Percentiles rank a stretch among this genome's conserved stretches.
phyloP scores from a whole-genome alignment of 805 yeast genomes.

The Yarrowia phangngaensis region DNA sequence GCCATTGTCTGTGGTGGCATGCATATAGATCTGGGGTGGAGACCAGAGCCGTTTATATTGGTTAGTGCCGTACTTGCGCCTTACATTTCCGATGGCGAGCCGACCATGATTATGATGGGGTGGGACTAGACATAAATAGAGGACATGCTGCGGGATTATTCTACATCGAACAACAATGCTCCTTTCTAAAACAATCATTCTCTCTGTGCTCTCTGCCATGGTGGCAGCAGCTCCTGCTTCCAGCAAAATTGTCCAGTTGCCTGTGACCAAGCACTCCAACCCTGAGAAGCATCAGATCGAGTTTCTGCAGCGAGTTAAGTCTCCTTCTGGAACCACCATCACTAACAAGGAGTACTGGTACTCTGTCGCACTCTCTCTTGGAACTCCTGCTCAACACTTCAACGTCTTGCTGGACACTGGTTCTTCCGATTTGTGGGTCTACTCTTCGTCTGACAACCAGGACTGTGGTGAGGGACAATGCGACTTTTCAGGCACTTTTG shows the following conservation, averaged over 20 bases:
- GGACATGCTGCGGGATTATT: no score
- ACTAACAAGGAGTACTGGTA: conserved; percentile 27
- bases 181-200: conserved; percentile 14
- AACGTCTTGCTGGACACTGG: conserved; percentile 63
- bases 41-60: no score
- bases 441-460: conserved; percentile 23
- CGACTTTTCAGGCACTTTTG: conserved; percentile 17
- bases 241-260: conserved; percentile 7
- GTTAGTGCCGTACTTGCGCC: no score
- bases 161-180: no score
- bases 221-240: conserved; percentile 10
- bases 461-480: not conserved
- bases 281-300: not conserved
- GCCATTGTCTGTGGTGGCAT: no score
- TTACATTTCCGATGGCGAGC: no score
- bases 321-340: conserved; percentile 6
- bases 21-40: no score
- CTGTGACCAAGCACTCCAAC: conserved; percentile 17
- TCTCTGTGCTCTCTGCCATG: conserved; percentile 1
- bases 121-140: no score
- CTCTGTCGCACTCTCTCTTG: conserved; percentile 41
- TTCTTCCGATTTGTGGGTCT: conserved; percentile 64
- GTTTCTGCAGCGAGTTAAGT: not conserved
- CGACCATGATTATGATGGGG: no score
- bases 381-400: conserved; percentile 54